Base-by-base conservation (phyloP, 441 rosid genomes). In the Melastoma candidum region DNA sequence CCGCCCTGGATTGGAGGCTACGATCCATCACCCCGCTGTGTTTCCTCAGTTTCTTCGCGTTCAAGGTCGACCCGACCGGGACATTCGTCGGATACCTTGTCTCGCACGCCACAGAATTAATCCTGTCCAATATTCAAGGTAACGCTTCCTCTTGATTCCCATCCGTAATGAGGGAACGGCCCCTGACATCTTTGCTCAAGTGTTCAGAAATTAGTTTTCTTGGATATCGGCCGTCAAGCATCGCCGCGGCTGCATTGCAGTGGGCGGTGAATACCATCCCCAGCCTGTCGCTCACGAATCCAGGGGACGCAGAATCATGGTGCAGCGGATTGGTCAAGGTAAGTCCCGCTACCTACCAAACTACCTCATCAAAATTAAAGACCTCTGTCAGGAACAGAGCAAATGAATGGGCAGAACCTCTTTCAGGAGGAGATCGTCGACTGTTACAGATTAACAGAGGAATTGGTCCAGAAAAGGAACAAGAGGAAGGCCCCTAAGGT, bases 281-380 rank as follows among this genome's bases (percentile, higher is more conserved):
- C 47, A 80, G 75, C 54, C 63, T 87, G 71, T 71, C 95, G 1
- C 83, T 80, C 43, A 61, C 57, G n/a, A 73, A 70, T 57, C 89
- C 85, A 1, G 95, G 83, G 52, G 75, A 69, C 46, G 95, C 84
- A n/a, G 95, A 87, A 74, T 74, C 87, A 10, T 92, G 96, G 98
- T 92, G 96, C 60, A 83, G 79, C 26, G 98, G 98, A 56, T 73
- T 92, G 61, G 75, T 82, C 83, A 87, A 88, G 64, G 98, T 88
- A 83, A 66, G 77, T 36, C 24, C 8, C 44, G 29, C 25, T 61
- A 4, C 46, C 39, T 36, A 17, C 22, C 22, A 17, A 17, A 17
- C 22, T 17, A 36, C 8, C 41, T 36, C 7, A 9, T 36, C 41
- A 36, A 36, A 36, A 4, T 36, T 4, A 36, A 4, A 36, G 6